Evolutionary conservation across 768 basidiomycete species (phyloP).

Genomic region (Calocera cornea): DNA sequence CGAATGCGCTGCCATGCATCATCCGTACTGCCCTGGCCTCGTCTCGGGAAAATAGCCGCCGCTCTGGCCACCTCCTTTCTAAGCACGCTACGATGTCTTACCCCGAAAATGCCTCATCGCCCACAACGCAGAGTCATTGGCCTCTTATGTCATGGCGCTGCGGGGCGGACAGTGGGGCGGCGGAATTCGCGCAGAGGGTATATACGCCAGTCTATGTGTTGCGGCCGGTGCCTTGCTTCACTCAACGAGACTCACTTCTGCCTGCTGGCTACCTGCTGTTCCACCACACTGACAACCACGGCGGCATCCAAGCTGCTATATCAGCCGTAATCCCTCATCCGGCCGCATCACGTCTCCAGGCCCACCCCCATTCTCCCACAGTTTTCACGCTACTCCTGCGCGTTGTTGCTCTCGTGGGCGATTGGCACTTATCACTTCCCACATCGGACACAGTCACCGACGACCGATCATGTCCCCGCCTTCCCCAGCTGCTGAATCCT

Average conservation of each 20-base stretch:
- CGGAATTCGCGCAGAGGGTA: background rate
- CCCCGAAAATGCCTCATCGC: background rate
- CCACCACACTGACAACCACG: background rate
- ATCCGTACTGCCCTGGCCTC: background rate
- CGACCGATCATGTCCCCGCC: background rate
- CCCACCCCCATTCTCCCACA: background rate
- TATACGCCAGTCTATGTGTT: background rate
- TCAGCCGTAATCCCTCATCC: constrained; percentile 4
- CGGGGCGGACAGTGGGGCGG: background rate
- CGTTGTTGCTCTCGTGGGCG: too few species aligned
- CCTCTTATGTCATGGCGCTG: background rate
- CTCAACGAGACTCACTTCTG: background rate
- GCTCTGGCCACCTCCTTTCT: too few species aligned
- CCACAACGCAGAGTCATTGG: background rate
- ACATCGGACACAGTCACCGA: background rate
- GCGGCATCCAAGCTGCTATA: background rate
- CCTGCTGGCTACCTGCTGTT: background rate
- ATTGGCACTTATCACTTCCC: background rate
- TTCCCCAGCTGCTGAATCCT: background rate
- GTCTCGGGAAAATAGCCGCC: background rate
- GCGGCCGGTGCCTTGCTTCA: too few species aligned
- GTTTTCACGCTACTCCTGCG: background rate
- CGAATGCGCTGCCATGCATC: background rate
- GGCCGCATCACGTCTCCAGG: background rate
- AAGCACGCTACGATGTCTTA: background rate